Evolutionary conservation across 768 basidiomycete species (phyloP), one percentile per base, ranked within the genome.

Genomic region (Boletus speciosus): DNA sequence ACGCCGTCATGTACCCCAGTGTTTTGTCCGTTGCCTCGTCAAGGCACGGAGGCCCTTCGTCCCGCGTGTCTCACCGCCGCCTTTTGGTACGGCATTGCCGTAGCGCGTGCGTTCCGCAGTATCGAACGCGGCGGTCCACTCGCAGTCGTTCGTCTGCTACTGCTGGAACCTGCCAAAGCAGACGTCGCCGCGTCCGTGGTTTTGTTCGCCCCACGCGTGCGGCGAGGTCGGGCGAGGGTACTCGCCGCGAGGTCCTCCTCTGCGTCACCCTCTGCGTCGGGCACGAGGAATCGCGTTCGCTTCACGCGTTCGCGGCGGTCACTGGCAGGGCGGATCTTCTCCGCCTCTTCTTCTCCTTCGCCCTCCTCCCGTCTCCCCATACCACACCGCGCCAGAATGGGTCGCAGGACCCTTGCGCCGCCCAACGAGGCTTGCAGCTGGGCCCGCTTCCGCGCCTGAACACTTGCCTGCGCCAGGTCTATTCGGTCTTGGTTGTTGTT

Each of bases 231-330:
- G 2, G 6, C 48, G 8, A 5, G 4, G 19, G 36, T 21, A 14
- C 25, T 12, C 2, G 8, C 14, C 3, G 1, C 10, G 23, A 3
- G 2, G 16, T 27, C 27, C 12, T 23, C 19, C 21, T 43, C 42
- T 15, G 0, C 34, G 3, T 40, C 46, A 7, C 42, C 57, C 23
- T 60, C 61, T 0, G 31, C 1, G 12, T 47, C 45, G 12, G 48
- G 59, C 3, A 55, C 25, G 31, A 50, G 38, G n/a, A 65, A 65
- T 2, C 62, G 59, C 4, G 51, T 56, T n/a, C 36, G 54, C 34
- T 56, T 62, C 23, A 34, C 42, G 38, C 38, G 45, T n/a, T 19
- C 21, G 23, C 27, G 14, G 21, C 21, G 52, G 4, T 37, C 27
- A 1, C 19, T 15, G 35, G 35, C 35, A 5, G 7, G 21, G 12